Conservation (phyloP, 2,329 filamentous ascomycete genomes). For the Phoma sp. region DNA sequence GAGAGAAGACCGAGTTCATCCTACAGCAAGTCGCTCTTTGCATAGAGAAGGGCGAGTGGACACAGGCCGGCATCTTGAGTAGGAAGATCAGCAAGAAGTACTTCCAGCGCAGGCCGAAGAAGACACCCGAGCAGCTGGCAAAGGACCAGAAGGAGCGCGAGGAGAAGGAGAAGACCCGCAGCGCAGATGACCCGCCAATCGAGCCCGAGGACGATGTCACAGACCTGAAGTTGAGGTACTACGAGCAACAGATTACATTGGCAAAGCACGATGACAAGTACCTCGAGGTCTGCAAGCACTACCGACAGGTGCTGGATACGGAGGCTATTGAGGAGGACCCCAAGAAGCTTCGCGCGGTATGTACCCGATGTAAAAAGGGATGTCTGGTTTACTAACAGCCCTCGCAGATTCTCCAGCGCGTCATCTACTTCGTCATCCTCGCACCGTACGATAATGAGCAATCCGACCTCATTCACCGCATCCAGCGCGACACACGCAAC, state of each 20-base stretch:
- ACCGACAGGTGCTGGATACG: constrained; percentile 94
- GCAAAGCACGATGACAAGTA: constrained; percentile 98
- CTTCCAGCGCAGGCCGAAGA: constrained; percentile 87
- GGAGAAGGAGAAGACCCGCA: constrained; percentile 81
- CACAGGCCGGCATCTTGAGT: constrained; percentile 88
- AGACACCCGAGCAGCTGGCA: constrained; percentile 85
- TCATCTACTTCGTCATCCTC: constrained; percentile 97
- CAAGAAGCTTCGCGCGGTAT: constrained; percentile 81
- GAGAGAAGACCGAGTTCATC: constrained; percentile 99
- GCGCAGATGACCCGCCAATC: constrained; percentile 76
- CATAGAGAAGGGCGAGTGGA: constrained; percentile 96
- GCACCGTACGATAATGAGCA: constrained; percentile 98
- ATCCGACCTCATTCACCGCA: constrained; percentile 92
- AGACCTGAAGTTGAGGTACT: constrained; percentile 93
- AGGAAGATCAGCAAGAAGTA: constrained; percentile 98
- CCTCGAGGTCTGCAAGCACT: constrained; percentile 96
- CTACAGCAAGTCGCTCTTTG: constrained; percentile 92
- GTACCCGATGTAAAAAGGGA: constrained; percentile 40
- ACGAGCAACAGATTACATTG: constrained; percentile 94
- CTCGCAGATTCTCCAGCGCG: constrained; percentile 80
- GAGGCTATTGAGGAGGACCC: constrained; percentile 92
- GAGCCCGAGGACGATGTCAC: constrained; percentile 89
- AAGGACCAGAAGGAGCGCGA: constrained; percentile 87
- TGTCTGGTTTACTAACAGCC: constrained; percentile 8
- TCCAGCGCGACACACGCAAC: constrained; percentile 84